Conservation (phyloP, 1,284 basidiomycete genomes). For the Macrocystidia cucumis region DNA sequence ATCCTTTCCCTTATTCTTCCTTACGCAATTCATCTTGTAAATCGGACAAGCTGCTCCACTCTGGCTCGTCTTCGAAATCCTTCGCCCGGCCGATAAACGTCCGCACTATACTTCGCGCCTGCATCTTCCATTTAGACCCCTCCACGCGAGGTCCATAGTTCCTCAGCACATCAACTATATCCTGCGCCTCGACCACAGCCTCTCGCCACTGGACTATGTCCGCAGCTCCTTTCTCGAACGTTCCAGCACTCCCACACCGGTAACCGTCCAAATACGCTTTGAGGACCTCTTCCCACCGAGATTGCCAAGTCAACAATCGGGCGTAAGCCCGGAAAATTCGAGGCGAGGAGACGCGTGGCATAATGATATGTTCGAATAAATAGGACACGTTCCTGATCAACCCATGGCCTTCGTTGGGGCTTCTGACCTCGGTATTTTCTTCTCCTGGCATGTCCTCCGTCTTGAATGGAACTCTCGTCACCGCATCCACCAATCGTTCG, state of each 20-base stretch:
- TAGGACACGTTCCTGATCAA: constrained; percentile 53
- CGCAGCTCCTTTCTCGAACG: constrained; percentile 57
- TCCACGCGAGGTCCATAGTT: constrained; percentile 73
- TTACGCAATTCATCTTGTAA: constrained; percentile 47
- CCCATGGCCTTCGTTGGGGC: constrained; percentile 64
- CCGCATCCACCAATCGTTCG: constrained; percentile 80
- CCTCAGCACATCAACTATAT: constrained; percentile 75
- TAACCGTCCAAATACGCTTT: constrained; percentile 83
- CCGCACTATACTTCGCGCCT: constrained; percentile 83
- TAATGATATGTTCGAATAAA: constrained; percentile 72
- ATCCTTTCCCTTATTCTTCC: constrained; percentile 4
- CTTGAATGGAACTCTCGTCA: constrained; percentile 51
- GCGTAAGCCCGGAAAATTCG: constrained; percentile 79
- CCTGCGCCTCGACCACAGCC: constrained; percentile 72
- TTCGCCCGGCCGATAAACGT: constrained; percentile 80
- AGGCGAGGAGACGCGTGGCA: constrained; percentile 66
- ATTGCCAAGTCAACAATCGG: constrained; percentile 69
- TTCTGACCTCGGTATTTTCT: constrained; percentile 13
- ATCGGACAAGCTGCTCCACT: constrained; percentile 67
- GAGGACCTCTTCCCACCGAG: constrained; percentile 68
- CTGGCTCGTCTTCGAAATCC: constrained; percentile 84
- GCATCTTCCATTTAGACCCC: constrained; percentile 71
- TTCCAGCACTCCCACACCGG: constrained; percentile 63
- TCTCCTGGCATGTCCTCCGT: constrained; percentile 25
- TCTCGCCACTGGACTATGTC: constrained; percentile 63